Conservation (phyloP, 2,329 filamentous ascomycete species). For the Tolypocladium amazonense region DNA sequence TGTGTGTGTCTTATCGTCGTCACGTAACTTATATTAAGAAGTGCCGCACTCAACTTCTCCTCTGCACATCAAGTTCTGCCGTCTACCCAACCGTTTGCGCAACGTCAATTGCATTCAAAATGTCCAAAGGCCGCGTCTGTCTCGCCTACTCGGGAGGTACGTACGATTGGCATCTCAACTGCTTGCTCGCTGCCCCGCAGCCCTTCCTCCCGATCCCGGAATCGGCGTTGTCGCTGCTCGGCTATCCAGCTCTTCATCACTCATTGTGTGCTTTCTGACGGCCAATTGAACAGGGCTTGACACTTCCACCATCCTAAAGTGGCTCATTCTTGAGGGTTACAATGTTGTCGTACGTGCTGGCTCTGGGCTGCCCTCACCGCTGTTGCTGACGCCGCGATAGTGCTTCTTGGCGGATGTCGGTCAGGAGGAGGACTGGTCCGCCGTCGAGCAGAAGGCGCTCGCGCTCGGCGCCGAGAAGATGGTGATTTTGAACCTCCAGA, state of each 20-base stretch:
- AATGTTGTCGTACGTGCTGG: too few species aligned
- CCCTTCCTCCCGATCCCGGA: too few species aligned
- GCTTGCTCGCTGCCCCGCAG: not conserved
- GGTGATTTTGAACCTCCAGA: constrained; percentile 49
- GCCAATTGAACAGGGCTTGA: constrained; percentile 20
- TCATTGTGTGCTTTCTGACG: not conserved
- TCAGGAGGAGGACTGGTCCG: constrained; percentile 61
- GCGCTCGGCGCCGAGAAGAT: constrained; percentile 23
- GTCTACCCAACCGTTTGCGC: not conserved
- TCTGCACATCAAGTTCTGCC: not conserved
- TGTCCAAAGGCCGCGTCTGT: not conserved
- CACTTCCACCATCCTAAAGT: constrained; percentile 30
- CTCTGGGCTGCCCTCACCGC: too few species aligned
- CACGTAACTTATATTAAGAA: not conserved
- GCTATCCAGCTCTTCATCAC: too few species aligned
- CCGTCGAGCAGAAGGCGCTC: constrained; percentile 56
- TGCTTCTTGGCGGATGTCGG: constrained; percentile 53
- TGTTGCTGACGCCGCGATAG: too few species aligned
- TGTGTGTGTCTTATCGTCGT: too few species aligned
- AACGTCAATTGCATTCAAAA: not conserved
- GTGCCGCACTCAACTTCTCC: not conserved
- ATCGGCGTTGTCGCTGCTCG: too few species aligned
- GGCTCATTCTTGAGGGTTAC: constrained; percentile 23
- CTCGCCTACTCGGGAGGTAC: not conserved
- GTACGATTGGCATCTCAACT: not conserved